phyloP scores from a whole-genome alignment of 352 stramenopile species.

The Phytophthora boehmeriae region DNA sequence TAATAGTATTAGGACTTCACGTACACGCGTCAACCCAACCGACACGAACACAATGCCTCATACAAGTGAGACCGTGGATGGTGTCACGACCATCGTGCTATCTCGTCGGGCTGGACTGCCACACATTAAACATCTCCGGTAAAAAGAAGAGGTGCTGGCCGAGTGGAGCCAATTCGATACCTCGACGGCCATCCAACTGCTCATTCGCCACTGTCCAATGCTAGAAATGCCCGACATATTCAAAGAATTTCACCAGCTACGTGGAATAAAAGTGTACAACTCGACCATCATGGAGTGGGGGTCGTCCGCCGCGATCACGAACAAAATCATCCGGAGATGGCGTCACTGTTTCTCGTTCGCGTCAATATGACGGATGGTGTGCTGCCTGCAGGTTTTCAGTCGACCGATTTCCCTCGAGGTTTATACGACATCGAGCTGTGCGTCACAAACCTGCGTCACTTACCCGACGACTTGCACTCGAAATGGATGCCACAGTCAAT shows the following conservation, averaged over 20 bases:
- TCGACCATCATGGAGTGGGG: slow-evolving; percentile 37
- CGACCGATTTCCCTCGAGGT: slow-evolving; percentile 30
- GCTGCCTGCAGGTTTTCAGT: slow-evolving; percentile 41
- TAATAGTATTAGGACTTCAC: slow-evolving; percentile 24
- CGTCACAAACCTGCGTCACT: slow-evolving; percentile 35
- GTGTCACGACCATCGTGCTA: slow-evolving; percentile 36
- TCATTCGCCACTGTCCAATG: slow-evolving; percentile 40
- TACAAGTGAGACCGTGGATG: slow-evolving; percentile 43
- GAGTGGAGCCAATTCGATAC: slow-evolving; percentile 34
- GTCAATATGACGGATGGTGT: slow-evolving; percentile 39
- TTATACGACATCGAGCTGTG: slow-evolving; percentile 49
- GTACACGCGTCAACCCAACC: slow-evolving; percentile 19
- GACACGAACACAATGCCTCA: slow-evolving; percentile 24
- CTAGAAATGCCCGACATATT: slow-evolving; percentile 36
- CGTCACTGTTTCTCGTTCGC: slow-evolving; percentile 35
- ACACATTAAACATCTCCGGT: slow-evolving; percentile 17
- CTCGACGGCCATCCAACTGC: slow-evolving; percentile 30
- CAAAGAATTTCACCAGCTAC: slow-evolving; percentile 26
- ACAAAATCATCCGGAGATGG: slow-evolving; percentile 28
- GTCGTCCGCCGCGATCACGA: slow-evolving; percentile 23
- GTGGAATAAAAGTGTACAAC: slow-evolving; percentile 49
- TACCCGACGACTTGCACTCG: slow-evolving; percentile 40
- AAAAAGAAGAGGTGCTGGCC: slow-evolving; percentile 12
- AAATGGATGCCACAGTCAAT: slow-evolving; percentile 33
- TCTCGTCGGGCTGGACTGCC: slow-evolving; percentile 37